Conservation (phyloP, 352 stramenopile genomes). For the Phytopythium boreale region DNA sequence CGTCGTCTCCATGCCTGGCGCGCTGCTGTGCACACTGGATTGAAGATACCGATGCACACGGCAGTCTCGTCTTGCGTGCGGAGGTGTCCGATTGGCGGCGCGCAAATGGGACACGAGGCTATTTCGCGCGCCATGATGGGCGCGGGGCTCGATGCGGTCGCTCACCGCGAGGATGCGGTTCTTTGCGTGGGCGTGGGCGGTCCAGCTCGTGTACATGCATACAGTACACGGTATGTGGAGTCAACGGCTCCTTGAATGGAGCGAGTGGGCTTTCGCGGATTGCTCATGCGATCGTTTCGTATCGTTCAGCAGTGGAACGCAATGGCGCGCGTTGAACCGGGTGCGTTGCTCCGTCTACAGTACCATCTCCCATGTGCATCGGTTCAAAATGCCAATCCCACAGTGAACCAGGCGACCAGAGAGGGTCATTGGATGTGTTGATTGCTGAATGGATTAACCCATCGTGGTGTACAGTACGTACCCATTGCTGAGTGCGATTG, state of each 20-base stretch:
- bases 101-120: not conserved
- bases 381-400: not conserved
- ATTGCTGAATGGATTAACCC: not conserved
- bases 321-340: not conserved
- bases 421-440: not conserved
- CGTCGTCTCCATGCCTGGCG: not conserved
- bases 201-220: not conserved
- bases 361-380: no score
- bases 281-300: not conserved
- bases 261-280: not conserved
- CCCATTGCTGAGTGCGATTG: not conserved
- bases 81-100: not conserved
- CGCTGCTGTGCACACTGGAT: not conserved
- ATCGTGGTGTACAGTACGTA: no score
- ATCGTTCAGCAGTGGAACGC: no score
- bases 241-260: no score
- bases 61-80: not conserved
- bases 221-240: no score
- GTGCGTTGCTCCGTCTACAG: not conserved
- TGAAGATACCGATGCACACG: not conserved
- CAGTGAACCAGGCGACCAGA: not conserved
- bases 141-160: not conserved
- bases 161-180: not conserved
- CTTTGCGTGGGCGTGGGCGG: not conserved
- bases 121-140: not conserved